These are phyloP conservation scores for Lentinus polychrous DNA, from an alignment of 1,284 basidiomycete species.

Conservation along the genomic window DNA sequence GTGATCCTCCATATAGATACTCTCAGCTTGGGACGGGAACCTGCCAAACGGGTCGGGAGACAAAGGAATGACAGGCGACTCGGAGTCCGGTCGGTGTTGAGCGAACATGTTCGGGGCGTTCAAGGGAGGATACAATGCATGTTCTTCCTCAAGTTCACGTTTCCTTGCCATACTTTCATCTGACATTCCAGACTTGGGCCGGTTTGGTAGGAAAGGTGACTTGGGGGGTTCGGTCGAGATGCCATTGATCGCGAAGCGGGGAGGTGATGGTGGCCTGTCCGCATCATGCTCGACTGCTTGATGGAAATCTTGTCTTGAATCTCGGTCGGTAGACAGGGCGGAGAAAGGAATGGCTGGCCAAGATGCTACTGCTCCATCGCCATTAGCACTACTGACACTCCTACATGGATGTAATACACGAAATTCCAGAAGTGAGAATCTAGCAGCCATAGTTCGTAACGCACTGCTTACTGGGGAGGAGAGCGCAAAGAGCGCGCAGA, in stretches of 20 bases:
- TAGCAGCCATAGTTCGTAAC: background rate
- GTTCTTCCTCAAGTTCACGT: slow-evolving; percentile 43
- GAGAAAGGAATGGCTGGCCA: slow-evolving; percentile 35
- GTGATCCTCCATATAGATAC: slow-evolving; percentile 8
- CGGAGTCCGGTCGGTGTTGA: slow-evolving; percentile 10
- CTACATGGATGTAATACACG: slow-evolving; percentile 11
- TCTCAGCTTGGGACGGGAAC: slow-evolving; percentile 46
- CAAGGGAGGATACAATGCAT: slow-evolving; percentile 36
- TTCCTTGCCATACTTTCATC: slow-evolving; percentile 47
- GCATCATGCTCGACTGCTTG: slow-evolving; percentile 7
- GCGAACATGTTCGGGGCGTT: slow-evolving; percentile 24
- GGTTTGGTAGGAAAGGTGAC: slow-evolving; percentile 29
- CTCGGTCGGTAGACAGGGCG: slow-evolving; percentile 16
- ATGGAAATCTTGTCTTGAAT: too few relatives aligned
- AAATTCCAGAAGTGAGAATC: background rate
- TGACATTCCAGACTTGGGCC: slow-evolving; percentile 22
- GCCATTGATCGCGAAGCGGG: slow-evolving; percentile 61
- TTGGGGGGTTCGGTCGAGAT: slow-evolving; percentile 52
- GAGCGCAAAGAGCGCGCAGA: slow-evolving; percentile 13
- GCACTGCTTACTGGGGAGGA: slow-evolving; percentile 13
- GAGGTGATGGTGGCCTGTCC: slow-evolving; percentile 39
- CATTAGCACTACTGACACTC: slow-evolving; percentile 14
- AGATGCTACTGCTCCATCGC: slow-evolving; percentile 16
- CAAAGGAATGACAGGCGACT: slow-evolving; percentile 56
- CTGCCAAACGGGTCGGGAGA: slow-evolving; percentile 76